These are phyloP conservation scores for Coniochaeta hoffmannii DNA, from an alignment of 2,329 filamentous ascomycete species.

Conservation along the genomic window DNA sequence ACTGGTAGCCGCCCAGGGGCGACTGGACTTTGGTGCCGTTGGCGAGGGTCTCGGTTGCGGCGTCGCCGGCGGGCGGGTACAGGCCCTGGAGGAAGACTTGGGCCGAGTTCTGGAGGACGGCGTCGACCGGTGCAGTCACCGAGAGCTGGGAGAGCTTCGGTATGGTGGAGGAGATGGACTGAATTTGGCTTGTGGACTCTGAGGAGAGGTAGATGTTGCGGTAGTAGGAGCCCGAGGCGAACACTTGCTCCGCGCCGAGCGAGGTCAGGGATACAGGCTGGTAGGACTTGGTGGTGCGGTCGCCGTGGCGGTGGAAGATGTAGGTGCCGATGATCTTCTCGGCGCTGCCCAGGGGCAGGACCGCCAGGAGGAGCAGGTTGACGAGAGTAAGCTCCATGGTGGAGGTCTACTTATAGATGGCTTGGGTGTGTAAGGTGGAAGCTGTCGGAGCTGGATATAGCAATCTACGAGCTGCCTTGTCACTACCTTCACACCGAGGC, in stretches of 20 bases:
- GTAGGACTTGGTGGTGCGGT: conserved; percentile 72
- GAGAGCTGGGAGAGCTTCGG: conserved; percentile 65
- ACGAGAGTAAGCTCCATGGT: conserved; percentile 7
- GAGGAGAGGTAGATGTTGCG: conserved; percentile 65
- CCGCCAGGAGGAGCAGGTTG: conserved; percentile 30
- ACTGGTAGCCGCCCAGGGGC: conserved; percentile 75
- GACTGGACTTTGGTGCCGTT: conserved; percentile 61
- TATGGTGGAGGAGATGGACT: conserved; percentile 56
- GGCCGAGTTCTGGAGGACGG: conserved; percentile 74
- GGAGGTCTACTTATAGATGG: neutral
- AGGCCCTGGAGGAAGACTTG: conserved; percentile 76
- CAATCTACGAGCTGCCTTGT: neutral
- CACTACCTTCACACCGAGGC: neutral
- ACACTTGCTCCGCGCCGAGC: conserved; percentile 71
- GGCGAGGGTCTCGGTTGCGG: conserved; percentile 53
- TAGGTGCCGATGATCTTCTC: conserved; percentile 77
- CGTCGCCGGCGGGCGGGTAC: conserved; percentile 65
- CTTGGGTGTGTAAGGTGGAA: neutral
- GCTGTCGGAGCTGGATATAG: neutral
- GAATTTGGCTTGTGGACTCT: conserved; percentile 52
- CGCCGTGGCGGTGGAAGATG: conserved; percentile 85
- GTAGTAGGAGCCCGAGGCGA: conserved; percentile 66
- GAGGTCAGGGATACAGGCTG: conserved; percentile 67
- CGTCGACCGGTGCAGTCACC: conserved; percentile 65
- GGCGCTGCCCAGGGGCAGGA: conserved; percentile 27